A percentile compares a stretch with the other conserved stretches of the same genome.
phyloP scores from a whole-genome alignment of 345 rosid genomes.

The Cardamine resedifolia region DNA sequence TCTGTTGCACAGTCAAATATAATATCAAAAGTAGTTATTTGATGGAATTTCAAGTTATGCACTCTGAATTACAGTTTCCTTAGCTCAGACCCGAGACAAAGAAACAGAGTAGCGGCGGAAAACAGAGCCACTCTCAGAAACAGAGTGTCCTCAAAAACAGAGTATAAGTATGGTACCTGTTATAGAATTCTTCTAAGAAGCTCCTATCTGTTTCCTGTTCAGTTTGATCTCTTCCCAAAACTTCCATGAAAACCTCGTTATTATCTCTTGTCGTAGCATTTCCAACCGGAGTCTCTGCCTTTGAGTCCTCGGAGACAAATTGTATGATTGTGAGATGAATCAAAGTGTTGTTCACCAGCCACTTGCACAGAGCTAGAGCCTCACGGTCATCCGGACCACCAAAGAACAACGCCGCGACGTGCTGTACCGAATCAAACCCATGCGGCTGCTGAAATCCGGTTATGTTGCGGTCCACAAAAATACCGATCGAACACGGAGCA shows the following conservation, averaged over 20 bases:
- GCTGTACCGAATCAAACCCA: slow-evolving; percentile 51
- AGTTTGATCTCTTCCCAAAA: slow-evolving; percentile 37
- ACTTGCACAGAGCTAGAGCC: slow-evolving; percentile 67
- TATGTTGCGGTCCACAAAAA: slow-evolving; percentile 64
- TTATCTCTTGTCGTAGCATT: slow-evolving; percentile 16
- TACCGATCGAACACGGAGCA: slow-evolving; percentile 79
- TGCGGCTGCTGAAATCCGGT: slow-evolving; percentile 76
- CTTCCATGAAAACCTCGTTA: slow-evolving; percentile 49
- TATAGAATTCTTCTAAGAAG: slow-evolving; percentile 59
- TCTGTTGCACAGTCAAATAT: slow-evolving; percentile 31
- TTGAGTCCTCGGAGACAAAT: slow-evolving; percentile 34
- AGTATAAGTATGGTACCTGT: slow-evolving; percentile 41
- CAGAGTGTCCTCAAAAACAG: not conserved
- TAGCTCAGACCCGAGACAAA: not conserved
- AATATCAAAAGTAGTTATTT: not conserved
- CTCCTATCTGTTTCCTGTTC: slow-evolving; percentile 55
- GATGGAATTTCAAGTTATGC: not conserved
- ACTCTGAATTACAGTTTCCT: not conserved
- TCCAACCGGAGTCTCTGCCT: slow-evolving; percentile 12
- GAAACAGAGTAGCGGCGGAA: not conserved
- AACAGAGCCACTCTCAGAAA: not conserved
- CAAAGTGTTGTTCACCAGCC: slow-evolving; percentile 49
- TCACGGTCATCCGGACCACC: slow-evolving; percentile 97
- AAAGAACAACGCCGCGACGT: slow-evolving; percentile 67
- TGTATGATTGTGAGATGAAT: slow-evolving; percentile 57